A percentile compares a stretch with the other conserved stretches of the same genome.
These are phyloP conservation scores for Retiboletus fuscus DNA, from an alignment of 1,284 basidiomycete species.

Conservation along the genomic window DNA sequence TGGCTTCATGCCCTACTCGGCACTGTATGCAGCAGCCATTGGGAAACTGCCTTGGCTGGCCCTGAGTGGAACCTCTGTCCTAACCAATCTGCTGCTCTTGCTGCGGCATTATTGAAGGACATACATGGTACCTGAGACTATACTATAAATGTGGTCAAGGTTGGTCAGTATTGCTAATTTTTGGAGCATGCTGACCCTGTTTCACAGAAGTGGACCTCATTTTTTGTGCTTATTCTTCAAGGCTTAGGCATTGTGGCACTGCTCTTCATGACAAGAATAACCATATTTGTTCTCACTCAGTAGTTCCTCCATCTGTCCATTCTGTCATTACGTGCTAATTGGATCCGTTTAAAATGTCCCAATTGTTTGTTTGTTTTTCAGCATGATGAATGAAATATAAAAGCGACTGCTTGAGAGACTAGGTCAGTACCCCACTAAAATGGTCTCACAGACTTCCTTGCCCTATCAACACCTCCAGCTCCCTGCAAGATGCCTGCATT, in stretches of 20 bases:
- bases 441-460: background rate
- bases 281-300: background rate
- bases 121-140: background rate
- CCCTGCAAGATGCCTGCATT: background rate
- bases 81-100: background rate
- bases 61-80: background rate
- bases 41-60: background rate
- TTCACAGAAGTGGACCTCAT: background rate
- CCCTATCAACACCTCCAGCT: background rate
- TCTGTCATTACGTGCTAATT: background rate
- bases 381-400: background rate
- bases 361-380: background rate
- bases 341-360: background rate
- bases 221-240: background rate
- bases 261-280: background rate
- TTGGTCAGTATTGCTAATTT: background rate
- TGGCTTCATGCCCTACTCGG: constrained; percentile 1
- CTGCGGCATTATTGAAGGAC: background rate
- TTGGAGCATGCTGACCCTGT: background rate
- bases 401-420: background rate
- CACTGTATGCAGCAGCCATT: constrained; percentile 13
- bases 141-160: background rate
- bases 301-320: background rate
- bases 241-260: background rate
- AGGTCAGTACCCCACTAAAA: background rate